phyloP scores from a whole-genome alignment of 2,329 filamentous ascomycete species.

The Colletotrichum endophyticum region DNA sequence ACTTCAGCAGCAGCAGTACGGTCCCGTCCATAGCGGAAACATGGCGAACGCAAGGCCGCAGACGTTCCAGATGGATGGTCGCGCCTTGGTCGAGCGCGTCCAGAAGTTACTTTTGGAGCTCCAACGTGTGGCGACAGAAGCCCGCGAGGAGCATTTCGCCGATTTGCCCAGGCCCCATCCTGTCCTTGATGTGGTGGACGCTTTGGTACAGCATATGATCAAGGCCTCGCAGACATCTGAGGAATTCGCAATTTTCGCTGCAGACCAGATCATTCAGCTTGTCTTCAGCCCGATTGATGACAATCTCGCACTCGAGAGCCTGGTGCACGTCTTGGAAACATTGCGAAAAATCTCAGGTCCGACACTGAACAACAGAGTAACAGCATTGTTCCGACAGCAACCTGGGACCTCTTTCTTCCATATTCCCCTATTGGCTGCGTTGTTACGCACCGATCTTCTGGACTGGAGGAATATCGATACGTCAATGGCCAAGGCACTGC shows the following conservation, averaged over 20 bases:
- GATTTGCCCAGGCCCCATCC: constrained; percentile 64
- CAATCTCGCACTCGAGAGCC: constrained; percentile 63
- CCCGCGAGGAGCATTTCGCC: constrained; percentile 63
- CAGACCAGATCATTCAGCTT: constrained; percentile 62
- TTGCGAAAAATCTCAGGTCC: constrained; percentile 64
- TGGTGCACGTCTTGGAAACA: constrained; percentile 67
- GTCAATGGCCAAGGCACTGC: constrained; percentile 75
- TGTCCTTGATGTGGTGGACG: constrained; percentile 67
- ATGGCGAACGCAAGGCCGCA: constrained; percentile 56
- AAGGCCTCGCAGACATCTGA: constrained; percentile 67
- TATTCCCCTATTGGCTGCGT: constrained; percentile 60
- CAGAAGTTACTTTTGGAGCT: constrained; percentile 64
- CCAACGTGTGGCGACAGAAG: constrained; percentile 56
- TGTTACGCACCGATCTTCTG: constrained; percentile 64
- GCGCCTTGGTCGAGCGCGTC: constrained; percentile 58
- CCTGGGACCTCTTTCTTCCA: constrained; percentile 61
- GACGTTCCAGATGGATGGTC: constrained; percentile 55
- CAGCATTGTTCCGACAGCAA: constrained; percentile 61
- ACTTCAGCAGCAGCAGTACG: constrained; percentile 58
- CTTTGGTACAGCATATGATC: constrained; percentile 66
- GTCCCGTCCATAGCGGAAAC: constrained; percentile 51
- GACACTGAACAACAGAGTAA: constrained; percentile 59
- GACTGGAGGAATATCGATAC: constrained; percentile 72
- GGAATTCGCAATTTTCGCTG: constrained; percentile 62
- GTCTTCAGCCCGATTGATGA: constrained; percentile 62